These are phyloP conservation scores for Delitschia confertaspora DNA, from an alignment of 495 filamentous ascomycete genomes.

Conservation along the genomic window DNA sequence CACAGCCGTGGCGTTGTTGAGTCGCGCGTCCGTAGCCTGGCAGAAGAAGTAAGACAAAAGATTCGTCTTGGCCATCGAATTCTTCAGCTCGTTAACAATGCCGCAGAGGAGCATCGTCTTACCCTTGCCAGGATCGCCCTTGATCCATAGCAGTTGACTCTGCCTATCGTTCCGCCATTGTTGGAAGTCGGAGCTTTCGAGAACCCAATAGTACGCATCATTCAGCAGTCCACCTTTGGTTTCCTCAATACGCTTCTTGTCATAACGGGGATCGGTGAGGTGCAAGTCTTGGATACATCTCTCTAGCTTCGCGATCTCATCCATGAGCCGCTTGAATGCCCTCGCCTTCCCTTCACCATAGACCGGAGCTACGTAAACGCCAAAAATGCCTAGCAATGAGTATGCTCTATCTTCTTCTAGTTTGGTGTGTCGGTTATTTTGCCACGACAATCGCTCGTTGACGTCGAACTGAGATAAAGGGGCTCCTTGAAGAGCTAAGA, in stretches of 20 bases:
- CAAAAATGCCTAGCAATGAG: constrained; percentile 14
- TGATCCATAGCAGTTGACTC: constrained; percentile 3
- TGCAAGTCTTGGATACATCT: constrained; percentile 10
- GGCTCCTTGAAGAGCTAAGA: constrained; percentile 10
- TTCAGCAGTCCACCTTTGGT: constrained; percentile 38
- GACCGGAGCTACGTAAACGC: constrained; percentile 1
- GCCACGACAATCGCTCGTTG: constrained; percentile 5
- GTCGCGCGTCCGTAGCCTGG: constrained; percentile 25
- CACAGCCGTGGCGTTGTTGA: constrained; percentile 34
- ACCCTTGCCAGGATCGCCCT: no score
- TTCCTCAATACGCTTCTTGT: constrained; percentile 37
- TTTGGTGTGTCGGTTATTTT: constrained; percentile 3
- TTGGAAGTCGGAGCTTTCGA: constrained; percentile 35
- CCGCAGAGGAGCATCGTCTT: constrained; percentile 33
- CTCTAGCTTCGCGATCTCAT: constrained; percentile 9
- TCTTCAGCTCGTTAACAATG: constrained; percentile 15
- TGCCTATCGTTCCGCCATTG: constrained; percentile 2
- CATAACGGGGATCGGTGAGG: constrained; percentile 20
- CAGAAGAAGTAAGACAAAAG: constrained; percentile 11
- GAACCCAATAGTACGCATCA: constrained; percentile 40
- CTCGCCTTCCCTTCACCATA: constrained; percentile 12
- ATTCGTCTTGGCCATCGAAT: constrained; percentile 5
- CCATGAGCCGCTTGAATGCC: constrained; percentile 5
- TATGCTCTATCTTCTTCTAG: constrained; percentile 7
- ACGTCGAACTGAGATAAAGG: constrained; percentile 3